Percentiles rank a stretch among this genome's conserved stretches.
phyloP scores from a whole-genome alignment of 1,284 basidiomycete species.

The Apiotrichum gamsii region DNA sequence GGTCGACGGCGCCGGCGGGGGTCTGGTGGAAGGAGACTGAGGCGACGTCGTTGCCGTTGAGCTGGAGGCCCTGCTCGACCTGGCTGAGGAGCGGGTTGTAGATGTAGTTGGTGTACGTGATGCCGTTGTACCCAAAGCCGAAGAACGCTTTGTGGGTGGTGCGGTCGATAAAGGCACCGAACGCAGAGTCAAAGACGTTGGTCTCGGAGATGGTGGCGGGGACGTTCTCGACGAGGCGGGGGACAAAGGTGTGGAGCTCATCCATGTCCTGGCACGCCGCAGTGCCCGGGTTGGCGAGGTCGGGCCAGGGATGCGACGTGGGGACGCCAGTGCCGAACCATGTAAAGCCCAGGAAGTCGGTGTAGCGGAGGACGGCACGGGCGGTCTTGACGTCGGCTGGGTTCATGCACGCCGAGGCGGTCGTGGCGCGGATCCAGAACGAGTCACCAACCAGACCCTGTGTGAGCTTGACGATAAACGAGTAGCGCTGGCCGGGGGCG shows the following conservation, averaged over 20 bases:
- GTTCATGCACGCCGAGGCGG: slow-evolving; percentile 15
- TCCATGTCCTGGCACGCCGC: slow-evolving; percentile 25
- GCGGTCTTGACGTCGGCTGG: not conserved
- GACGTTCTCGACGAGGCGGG: slow-evolving; percentile 24
- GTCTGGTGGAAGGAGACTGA: slow-evolving; percentile 21
- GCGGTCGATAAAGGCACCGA: slow-evolving; percentile 19
- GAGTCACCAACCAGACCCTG: slow-evolving; percentile 25
- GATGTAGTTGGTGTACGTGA: slow-evolving; percentile 30
- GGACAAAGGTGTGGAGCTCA: slow-evolving; percentile 21
- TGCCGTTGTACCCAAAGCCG: slow-evolving; percentile 33
- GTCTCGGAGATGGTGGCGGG: slow-evolving; percentile 15
- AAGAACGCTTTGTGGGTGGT: slow-evolving; percentile 15
- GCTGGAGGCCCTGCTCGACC: slow-evolving; percentile 15
- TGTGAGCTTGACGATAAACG: slow-evolving; percentile 31
- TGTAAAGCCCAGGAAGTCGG: slow-evolving; percentile 5
- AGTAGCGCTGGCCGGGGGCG: slow-evolving; percentile 33
- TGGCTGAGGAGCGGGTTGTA: slow-evolving; percentile 37
- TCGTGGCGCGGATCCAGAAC: slow-evolving; percentile 35
- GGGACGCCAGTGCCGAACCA: slow-evolving; percentile 9
- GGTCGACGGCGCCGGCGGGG: slow-evolving; percentile 19
- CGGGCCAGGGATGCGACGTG: slow-evolving; percentile 21
- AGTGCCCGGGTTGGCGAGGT: slow-evolving; percentile 4
- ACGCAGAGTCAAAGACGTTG: slow-evolving; percentile 19
- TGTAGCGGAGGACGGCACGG: slow-evolving; percentile 12
- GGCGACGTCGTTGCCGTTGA: slow-evolving; percentile 19